A percentile compares a stretch with the other conserved stretches of the same genome.
phyloP scores from a whole-genome alignment of 2,329 filamentous ascomycete genomes.

The Diaporthe velutina region DNA sequence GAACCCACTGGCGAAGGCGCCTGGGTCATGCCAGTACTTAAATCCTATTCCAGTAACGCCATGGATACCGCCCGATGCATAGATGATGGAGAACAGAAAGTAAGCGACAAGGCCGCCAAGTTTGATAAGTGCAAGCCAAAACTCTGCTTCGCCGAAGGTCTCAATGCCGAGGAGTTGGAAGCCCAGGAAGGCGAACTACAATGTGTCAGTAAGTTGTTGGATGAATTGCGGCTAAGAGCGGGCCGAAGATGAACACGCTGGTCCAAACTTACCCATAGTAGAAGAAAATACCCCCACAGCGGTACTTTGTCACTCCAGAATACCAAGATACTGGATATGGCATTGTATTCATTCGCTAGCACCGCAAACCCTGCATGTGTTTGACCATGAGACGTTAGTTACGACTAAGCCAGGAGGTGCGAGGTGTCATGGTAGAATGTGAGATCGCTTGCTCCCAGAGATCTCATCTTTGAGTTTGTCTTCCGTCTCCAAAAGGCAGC shows the following conservation, averaged over 20 bases:
- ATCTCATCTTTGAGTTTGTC: too few relatives aligned
- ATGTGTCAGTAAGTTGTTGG: slow-evolving; percentile 36
- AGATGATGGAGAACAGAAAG: slow-evolving; percentile 80
- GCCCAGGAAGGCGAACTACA: slow-evolving; percentile 66
- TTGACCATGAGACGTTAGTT: neutral
- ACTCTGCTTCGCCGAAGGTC: slow-evolving; percentile 83
- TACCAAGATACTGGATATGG: slow-evolving; percentile 73
- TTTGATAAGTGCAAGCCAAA: slow-evolving; percentile 83
- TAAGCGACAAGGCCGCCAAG: slow-evolving; percentile 77
- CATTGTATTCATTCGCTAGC: slow-evolving; percentile 79
- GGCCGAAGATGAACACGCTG: neutral
- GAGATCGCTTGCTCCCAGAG: neutral
- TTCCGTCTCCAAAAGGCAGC: neutral
- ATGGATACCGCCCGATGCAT: slow-evolving; percentile 75
- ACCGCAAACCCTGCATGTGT: slow-evolving; percentile 65
- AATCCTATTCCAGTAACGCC: slow-evolving; percentile 76
- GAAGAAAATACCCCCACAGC: slow-evolving; percentile 76
- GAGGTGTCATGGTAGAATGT: neutral
- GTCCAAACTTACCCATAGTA: slow-evolving; percentile 73
- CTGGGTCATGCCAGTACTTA: slow-evolving; percentile 78
- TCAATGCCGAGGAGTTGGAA: slow-evolving; percentile 81
- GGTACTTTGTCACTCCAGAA: slow-evolving; percentile 75
- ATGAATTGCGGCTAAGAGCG: neutral
- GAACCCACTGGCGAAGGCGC: slow-evolving; percentile 78
- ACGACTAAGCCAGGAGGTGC: neutral